phyloP scores from a whole-genome alignment of 805 yeast genomes.

The Wickerhamomyces chaumierensis region DNA sequence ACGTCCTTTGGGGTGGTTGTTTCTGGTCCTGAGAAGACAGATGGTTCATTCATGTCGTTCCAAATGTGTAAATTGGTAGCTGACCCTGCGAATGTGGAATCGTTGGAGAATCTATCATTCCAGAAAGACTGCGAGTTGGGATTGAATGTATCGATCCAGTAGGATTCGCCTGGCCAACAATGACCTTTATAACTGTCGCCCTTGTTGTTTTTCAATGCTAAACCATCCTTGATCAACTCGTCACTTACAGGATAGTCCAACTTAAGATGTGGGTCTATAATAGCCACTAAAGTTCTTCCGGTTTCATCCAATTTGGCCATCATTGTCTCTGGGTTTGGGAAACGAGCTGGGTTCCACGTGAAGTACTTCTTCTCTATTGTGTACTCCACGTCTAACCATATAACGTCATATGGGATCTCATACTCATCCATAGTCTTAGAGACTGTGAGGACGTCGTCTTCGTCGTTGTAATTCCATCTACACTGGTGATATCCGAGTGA shows the following conservation, averaged over 20 bases:
- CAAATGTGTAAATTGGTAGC: slow-evolving; percentile 70
- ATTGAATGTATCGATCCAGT: slow-evolving; percentile 84
- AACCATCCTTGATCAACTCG: slow-evolving; percentile 26
- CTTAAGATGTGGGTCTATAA: slow-evolving; percentile 89
- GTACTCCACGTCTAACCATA: slow-evolving; percentile 94
- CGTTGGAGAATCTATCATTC: slow-evolving; percentile 40
- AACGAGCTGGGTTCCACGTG: slow-evolving; percentile 72
- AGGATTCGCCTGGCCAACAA: slow-evolving; percentile 97
- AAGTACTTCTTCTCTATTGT: slow-evolving; percentile 80
- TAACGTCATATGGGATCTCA: slow-evolving; percentile 76
- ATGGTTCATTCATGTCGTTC: slow-evolving; percentile 99
- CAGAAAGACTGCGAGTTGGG: slow-evolving; percentile 52
- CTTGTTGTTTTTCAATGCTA: slow-evolving; percentile 34
- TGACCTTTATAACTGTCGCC: slow-evolving; percentile 63
- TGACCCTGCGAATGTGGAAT: slow-evolving; percentile 32
- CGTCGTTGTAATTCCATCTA: slow-evolving; percentile 93
- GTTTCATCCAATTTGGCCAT: slow-evolving; percentile 50
- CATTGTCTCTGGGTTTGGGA: slow-evolving; percentile 70
- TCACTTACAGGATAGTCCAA: slow-evolving; percentile 57
- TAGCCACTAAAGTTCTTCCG: slow-evolving; percentile 71
- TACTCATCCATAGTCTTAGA: slow-evolving; percentile 57
- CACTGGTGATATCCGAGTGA: slow-evolving; percentile 92
- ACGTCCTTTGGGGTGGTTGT: slow-evolving; percentile 78
- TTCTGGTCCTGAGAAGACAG: slow-evolving; percentile 91
- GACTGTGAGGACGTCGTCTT: slow-evolving; percentile 71